Evolutionary conservation across 2,329 filamentous ascomycete species (phyloP).

Genomic region (Colletotrichum simmondsii): DNA sequence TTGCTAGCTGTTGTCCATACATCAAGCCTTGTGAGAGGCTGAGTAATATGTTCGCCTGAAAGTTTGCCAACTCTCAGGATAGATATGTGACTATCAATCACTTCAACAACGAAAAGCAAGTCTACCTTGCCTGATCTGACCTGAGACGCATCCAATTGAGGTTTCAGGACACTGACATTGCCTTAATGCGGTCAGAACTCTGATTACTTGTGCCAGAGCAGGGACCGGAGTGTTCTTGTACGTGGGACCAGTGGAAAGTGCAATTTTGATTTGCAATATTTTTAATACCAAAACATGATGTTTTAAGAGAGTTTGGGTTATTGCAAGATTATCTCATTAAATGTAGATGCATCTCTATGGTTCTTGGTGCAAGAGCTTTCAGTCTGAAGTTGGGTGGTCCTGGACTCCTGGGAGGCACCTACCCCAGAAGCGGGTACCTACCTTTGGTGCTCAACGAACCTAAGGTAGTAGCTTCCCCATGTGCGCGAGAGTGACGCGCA

Average conservation of each 20-base stretch:
- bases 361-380: neutral
- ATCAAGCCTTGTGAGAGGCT: neutral
- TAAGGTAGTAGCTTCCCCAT: neutral
- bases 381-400: too few relatives aligned
- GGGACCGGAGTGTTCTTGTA: neutral
- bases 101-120: neutral
- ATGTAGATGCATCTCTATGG: neutral
- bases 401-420: neutral
- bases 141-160: neutral
- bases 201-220: neutral
- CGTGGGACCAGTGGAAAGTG: neutral
- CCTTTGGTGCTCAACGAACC: neutral
- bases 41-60: neutral
- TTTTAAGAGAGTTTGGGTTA: too few relatives aligned
- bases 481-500: constrained; percentile 1
- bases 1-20: neutral
- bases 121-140: neutral
- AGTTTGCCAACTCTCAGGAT: neutral
- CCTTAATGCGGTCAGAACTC: neutral
- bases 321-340: neutral
- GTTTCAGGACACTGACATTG: neutral
- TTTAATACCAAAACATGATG: neutral
- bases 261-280: neutral
- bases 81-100: neutral
- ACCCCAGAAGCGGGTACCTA: neutral